Evolutionary conservation across 345 rosid species (phyloP), one percentile per base, ranked within the genome.

Genomic region (Populus alba): DNA sequence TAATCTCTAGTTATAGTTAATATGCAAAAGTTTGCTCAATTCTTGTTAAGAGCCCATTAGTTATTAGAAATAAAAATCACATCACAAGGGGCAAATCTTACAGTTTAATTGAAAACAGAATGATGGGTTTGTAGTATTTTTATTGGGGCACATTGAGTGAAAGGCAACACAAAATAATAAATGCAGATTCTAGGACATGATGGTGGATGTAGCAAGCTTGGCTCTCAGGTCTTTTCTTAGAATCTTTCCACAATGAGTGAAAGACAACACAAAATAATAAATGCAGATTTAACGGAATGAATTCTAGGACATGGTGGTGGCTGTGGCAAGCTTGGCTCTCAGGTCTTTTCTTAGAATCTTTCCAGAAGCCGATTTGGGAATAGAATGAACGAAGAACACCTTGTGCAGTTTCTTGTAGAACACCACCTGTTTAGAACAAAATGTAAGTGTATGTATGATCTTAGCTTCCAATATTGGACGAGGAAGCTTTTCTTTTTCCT

Each of bases 341-440:
- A 94, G 88, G 78, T 90, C 96, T 83, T 92, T 92, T 83, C 98
- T 89, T 72, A 94, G 77, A 65, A 94, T 94, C 88, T 94, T 92
- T 9, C 98, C 98, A 0, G 98, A 83, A 8, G 98, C 93, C 78
- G 97, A 91, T 87, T 90, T 94, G 0, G 98, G 98, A 78, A 94
- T 91, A 11, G 98, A 87, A 70, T 90, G 86, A 77, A 90, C 92
- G 77, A 94, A 94, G 79, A 85, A 75, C 25, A 94, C 94, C 77
- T 83, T 90, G 83, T 91, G 94, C 81, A 94, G 80, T 86, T 83
- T 88, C 91, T 94, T 94, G 85, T 94, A 94, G 80, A 90, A 94
- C 51, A 94, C 96, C 75, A 94, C 98, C 95, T 90, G 84, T 63
- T 62, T 73, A 1, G 63, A 25, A 1, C 31, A 38, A 62, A 68